phyloP scores from a whole-genome alignment of 2,329 filamentous ascomycete genomes.

The Trichothecium sympodiale region DNA sequence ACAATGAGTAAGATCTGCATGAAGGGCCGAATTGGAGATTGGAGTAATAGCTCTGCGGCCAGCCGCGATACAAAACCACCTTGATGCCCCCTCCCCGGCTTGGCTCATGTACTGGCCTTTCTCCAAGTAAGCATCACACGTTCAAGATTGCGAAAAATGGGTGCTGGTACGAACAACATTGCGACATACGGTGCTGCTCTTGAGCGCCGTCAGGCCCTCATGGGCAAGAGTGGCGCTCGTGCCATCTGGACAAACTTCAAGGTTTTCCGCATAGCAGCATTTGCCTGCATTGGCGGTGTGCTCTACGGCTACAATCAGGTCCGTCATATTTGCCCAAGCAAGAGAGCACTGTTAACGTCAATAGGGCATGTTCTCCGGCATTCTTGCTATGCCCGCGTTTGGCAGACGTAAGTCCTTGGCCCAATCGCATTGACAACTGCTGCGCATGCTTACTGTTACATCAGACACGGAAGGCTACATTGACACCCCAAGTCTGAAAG shows the following conservation, averaged over 20 bases:
- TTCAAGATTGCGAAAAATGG: too few species aligned
- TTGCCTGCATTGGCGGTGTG: slow-evolving; percentile 51
- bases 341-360: too few species aligned
- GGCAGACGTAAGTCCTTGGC: slow-evolving; percentile 28
- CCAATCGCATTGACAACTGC: not conserved
- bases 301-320: slow-evolving; percentile 61
- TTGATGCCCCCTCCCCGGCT: too few species aligned
- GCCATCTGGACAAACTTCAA: slow-evolving; percentile 49
- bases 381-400: slow-evolving; percentile 47
- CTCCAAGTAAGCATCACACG: too few species aligned
- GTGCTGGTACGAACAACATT: slow-evolving; percentile 4
- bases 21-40: too few species aligned
- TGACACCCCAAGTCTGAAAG: slow-evolving; percentile 41
- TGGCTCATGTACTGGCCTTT: too few species aligned
- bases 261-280: slow-evolving; percentile 48
- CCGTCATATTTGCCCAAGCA: too few species aligned
- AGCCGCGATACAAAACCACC: too few species aligned
- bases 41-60: too few species aligned
- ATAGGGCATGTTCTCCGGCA: slow-evolving; percentile 43
- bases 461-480: slow-evolving; percentile 42
- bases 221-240: slow-evolving; percentile 38
- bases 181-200: slow-evolving; percentile 38
- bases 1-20: too few species aligned
- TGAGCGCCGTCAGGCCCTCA: slow-evolving; percentile 38
- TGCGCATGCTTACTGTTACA: not conserved